Evolutionary conservation across 2,329 filamentous ascomycete species (phyloP), one percentile per base, ranked within the genome.

Genomic region (Microsporum audouinii): DNA sequence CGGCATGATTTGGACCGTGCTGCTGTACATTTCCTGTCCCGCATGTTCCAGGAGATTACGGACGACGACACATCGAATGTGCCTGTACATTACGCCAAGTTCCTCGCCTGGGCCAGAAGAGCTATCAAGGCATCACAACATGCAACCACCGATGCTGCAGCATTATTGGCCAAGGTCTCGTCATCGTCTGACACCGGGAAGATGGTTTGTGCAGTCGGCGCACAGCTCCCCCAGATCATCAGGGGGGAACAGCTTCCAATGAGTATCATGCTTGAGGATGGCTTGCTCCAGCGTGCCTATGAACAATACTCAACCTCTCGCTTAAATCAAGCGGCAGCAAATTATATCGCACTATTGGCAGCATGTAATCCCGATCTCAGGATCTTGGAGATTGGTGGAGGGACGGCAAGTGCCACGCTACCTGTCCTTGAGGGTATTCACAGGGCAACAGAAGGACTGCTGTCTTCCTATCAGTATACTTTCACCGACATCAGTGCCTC

Each of bases 251-350:
- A 64, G 5, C 69, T 73, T 27, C 65, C 72, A 2, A 58, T 73
- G 45, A 67, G 68, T 2, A 56, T 72, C 1, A 65, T 72, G 57
- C 61, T 69, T 5, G 66, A 68, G n/a, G 64, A 69, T 27, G 68
- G 70, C 38, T 57, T 68, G 27, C 65, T 71, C 6, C 62, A 62
- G 27, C 61, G 59, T 23, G 63, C 67, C 39, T 69, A 70, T 56
- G 47, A 66, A 33, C 66, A 66, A 33, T 60, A 66, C 1, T 66
- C 17, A 23, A 23, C 17, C 17, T 23, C 17, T 23, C 17, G 17
- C 17, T 23, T 23, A 23, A 23, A 23, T 23, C 17, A 23, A 23
- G 17, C 17, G 17, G 17, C 17, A 23, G 17, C 17, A 23, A 23
- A 23, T 23, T 23, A 23, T 23, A 23, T 23, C 17, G 17, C 17